Evolutionary conservation across 495 filamentous ascomycete genomes (phyloP).

Genomic region (Penicillium roqueforti): DNA sequence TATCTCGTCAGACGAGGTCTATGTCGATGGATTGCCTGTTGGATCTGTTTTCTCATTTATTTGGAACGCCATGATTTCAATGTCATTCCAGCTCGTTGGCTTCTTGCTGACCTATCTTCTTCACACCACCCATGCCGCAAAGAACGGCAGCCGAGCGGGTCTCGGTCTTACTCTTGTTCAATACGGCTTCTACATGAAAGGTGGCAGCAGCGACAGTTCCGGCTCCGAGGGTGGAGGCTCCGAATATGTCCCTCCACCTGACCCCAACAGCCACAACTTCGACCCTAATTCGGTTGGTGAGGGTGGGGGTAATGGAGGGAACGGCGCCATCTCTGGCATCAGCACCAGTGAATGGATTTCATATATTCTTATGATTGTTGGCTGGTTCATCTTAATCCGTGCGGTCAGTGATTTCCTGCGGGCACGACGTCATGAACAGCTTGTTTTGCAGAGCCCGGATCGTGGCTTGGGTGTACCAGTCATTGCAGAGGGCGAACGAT

Average conservation of each 20-base stretch:
- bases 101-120: slow-evolving; percentile 97
- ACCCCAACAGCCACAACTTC: slow-evolving; percentile 89
- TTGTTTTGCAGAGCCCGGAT: slow-evolving; percentile 92
- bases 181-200: slow-evolving; percentile 93
- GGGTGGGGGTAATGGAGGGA: slow-evolving; percentile 33
- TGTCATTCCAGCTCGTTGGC: slow-evolving; percentile 96
- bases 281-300: slow-evolving; percentile 63
- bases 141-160: slow-evolving; percentile 91
- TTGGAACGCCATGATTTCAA: slow-evolving; percentile 98
- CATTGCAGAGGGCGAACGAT: slow-evolving; percentile 80
- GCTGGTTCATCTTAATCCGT: slow-evolving; percentile 95
- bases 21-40: slow-evolving; percentile 91
- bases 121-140: slow-evolving; percentile 95
- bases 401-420: slow-evolving; percentile 83
- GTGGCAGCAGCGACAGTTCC: slow-evolving; percentile 43
- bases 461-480: slow-evolving; percentile 80
- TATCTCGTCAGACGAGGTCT: slow-evolving; percentile 83
- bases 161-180: slow-evolving; percentile 95
- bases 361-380: slow-evolving; percentile 94
- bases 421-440: slow-evolving; percentile 82
- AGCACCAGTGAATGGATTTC: slow-evolving; percentile 79
- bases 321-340: slow-evolving; percentile 46
- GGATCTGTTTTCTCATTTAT: slow-evolving; percentile 93
- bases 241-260: slow-evolving; percentile 59
- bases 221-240: slow-evolving; percentile 47